These are phyloP conservation scores for Phaeosphaeriaceae sp. DNA, from an alignment of 2,329 filamentous ascomycete species.

Conservation along the genomic window DNA sequence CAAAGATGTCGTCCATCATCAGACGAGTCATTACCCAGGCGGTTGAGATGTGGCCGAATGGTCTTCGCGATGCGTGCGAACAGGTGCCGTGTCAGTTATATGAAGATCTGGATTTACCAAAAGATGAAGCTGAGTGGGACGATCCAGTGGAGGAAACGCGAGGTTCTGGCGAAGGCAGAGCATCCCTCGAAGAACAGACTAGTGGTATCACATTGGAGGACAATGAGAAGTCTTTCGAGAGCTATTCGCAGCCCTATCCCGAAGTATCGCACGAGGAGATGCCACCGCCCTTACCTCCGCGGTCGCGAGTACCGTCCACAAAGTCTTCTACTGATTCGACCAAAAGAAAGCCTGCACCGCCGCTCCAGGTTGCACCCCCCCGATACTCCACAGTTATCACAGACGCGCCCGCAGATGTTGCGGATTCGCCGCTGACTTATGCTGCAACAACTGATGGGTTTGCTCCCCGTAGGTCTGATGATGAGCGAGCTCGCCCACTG, in stretches of 20 bases:
- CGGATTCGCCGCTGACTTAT: slow-evolving; percentile 50
- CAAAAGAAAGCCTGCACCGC: slow-evolving; percentile 53
- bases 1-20: slow-evolving; percentile 61
- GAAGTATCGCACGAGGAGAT: slow-evolving; percentile 16
- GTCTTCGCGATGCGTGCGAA: slow-evolving; percentile 52
- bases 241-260: slow-evolving; percentile 19
- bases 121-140: slow-evolving; percentile 54
- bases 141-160: slow-evolving; percentile 52
- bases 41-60: slow-evolving; percentile 55
- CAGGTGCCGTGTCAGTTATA: slow-evolving; percentile 48
- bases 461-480: slow-evolving; percentile 32
- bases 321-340: slow-evolving; percentile 39
- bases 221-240: slow-evolving; percentile 40
- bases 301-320: slow-evolving; percentile 32
- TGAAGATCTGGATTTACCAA: slow-evolving; percentile 50
- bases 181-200: slow-evolving; percentile 45
- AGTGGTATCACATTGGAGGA: slow-evolving; percentile 54
- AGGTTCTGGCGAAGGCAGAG: slow-evolving; percentile 28
- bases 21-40: slow-evolving; percentile 57
- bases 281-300: slow-evolving; percentile 50
- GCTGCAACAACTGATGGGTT: slow-evolving; percentile 51
- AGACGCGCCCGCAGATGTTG: slow-evolving; percentile 40
- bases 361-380: slow-evolving; percentile 30
- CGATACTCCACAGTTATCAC: neutral
- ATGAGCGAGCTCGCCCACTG: slow-evolving; percentile 16